A percentile compares a stretch with the other conserved stretches of the same genome.
Evolutionary conservation across 371 early-diverging fungal species (phyloP).

Genomic region (Thermomucor indicae-seudaticae): DNA sequence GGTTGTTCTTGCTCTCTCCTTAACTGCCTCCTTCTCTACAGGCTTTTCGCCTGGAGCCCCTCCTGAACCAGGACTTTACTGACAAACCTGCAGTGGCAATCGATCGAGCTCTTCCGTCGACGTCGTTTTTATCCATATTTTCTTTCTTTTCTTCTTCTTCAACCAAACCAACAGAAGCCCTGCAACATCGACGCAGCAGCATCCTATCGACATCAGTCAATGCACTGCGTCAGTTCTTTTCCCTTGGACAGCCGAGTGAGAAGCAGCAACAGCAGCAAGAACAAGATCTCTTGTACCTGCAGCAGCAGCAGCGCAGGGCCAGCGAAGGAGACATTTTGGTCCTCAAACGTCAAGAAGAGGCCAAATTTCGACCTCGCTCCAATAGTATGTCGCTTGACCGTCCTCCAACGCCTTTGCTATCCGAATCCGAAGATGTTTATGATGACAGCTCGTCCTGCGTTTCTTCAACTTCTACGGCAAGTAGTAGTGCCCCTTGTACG

Average conservation of each 20-base stretch:
- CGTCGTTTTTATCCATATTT: constrained; percentile 27
- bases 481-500: neutral
- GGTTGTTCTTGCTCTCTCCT: too few relatives aligned
- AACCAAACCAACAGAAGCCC: neutral
- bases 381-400: neutral
- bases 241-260: neutral
- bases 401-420: neutral
- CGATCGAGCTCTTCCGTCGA: constrained; percentile 30
- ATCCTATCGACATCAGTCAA: constrained; percentile 13
- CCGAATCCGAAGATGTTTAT: neutral
- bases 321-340: constrained; percentile 12
- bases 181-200: neutral
- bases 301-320: constrained; percentile 3
- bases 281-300: neutral
- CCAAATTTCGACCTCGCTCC: neutral
- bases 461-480: neutral
- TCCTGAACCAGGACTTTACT: constrained; percentile 33
- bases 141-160: constrained; percentile 22
- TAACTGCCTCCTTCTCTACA: constrained; percentile 5
- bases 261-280: neutral
- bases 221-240: constrained; percentile 19
- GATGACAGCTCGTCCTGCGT: neutral
- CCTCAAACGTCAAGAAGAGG: neutral
- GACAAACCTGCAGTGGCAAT: constrained; percentile 39
- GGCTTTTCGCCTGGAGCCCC: constrained; percentile 47